Evolutionary conservation across 148 eudicot genomes (phyloP), one percentile per base, ranked within the genome.

Genomic region (Vaccinium vitisidaea): DNA sequence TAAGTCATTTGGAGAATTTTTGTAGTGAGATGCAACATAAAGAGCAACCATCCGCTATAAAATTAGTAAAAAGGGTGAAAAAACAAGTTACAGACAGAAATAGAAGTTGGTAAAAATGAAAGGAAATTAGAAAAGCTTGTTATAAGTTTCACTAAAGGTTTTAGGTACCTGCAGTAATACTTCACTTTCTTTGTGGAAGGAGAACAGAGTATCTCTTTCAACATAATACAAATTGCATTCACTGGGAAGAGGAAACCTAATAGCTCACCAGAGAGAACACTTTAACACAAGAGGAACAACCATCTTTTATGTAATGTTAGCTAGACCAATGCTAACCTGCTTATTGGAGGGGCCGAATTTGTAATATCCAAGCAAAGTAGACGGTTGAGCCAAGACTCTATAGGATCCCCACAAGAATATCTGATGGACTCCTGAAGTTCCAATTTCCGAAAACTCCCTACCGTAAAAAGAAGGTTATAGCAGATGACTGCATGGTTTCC

Each of bases 1-100:
- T 73, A 96, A 88, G 88, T 96, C 99, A 88, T 94, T 94, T 27
- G 99, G 99, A 79, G 98, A 94, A 85, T 96, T 96, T 79, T 93
- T 94, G 89, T 94, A 96, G 90, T 96, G 99, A 84, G 99, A 96
- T 43, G 99, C 95, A 86, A 96, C 99, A 92, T 86, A 94, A 0
- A 96, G 88, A 63, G 97, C 95, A 98, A 96, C 92, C 99, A 96
- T 94, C 84, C 99, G 87, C 99, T 96, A 93, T 90, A 89, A 52
- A 81, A 75, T 43, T 83, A 25, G 79, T 30, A 85, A 43, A 39
- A 75, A 13, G n/a, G 2, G 5, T 3, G 5, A 27, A 27, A 46
- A 43, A 43, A 39, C 53, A 32, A 36, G 46, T 39, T 39, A 43
- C 1, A 43, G 46, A 9, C 21, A 73, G 11, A 16, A 73, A 19